Evolutionary conservation across 805 yeast species (phyloP).

Genomic region (Cyberlindnera petersonii): DNA sequence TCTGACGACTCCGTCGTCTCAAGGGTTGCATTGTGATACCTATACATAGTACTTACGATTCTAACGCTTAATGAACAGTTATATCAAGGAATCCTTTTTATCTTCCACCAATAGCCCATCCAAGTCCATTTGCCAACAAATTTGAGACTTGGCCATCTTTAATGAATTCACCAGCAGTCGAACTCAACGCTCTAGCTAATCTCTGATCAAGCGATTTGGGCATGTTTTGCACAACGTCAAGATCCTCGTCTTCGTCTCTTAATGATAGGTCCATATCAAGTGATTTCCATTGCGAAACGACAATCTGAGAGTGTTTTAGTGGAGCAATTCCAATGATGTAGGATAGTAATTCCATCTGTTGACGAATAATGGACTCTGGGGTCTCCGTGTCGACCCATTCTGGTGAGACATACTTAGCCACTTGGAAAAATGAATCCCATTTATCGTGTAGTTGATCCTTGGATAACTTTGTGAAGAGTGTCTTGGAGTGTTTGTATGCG

Average conservation of each 20-base stretch:
- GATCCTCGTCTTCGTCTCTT: slow-evolving; percentile 17
- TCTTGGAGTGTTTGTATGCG: slow-evolving; percentile 45
- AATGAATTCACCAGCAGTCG: slow-evolving; percentile 22
- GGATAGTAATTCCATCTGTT: slow-evolving; percentile 55
- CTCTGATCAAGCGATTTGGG: slow-evolving; percentile 19
- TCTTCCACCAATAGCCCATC: slow-evolving; percentile 45
- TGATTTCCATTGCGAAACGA: slow-evolving; percentile 61
- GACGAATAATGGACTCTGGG: slow-evolving; percentile 36
- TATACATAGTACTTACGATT: neutral
- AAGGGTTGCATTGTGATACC: slow-evolving; percentile 2
- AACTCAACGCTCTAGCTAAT: slow-evolving; percentile 22
- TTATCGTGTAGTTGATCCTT: slow-evolving; percentile 21
- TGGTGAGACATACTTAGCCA: slow-evolving; percentile 35
- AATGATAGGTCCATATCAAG: slow-evolving; percentile 40
- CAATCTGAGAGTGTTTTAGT: slow-evolving; percentile 47
- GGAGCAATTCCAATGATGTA: slow-evolving; percentile 50
- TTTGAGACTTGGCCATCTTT: slow-evolving; percentile 33
- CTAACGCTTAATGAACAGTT: neutral
- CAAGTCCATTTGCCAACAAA: slow-evolving; percentile 42
- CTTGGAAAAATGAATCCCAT: slow-evolving; percentile 77
- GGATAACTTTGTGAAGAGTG: slow-evolving; percentile 21
- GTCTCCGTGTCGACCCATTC: slow-evolving; percentile 38
- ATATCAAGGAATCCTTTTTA: neutral
- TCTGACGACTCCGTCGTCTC: slow-evolving; percentile 7
- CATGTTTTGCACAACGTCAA: neutral